Conservation (phyloP, 805 yeast species). For the Ogataea zsoltii region DNA sequence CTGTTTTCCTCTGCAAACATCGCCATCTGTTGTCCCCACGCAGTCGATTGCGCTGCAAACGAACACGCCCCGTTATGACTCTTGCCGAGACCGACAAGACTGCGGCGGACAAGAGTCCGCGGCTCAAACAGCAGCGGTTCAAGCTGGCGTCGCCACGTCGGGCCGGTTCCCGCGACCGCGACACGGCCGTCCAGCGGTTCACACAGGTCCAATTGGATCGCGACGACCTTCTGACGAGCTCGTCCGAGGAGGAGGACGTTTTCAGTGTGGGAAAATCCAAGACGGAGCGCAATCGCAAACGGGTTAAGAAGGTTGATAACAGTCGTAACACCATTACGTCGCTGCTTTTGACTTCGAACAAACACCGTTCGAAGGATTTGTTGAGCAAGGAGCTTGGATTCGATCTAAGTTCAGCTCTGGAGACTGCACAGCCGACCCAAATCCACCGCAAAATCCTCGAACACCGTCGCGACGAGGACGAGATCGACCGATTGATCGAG, state of each 20-base stretch:
- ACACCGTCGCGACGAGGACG: constrained; percentile 18
- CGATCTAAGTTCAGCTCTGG: constrained; percentile 18
- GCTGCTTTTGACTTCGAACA: constrained; percentile 7
- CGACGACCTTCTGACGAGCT: background rate
- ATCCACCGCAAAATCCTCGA: constrained; percentile 15
- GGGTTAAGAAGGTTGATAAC: background rate
- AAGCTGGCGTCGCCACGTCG: constrained; percentile 8
- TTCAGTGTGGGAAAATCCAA: background rate
- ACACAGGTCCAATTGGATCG: background rate
- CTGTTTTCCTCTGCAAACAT: too few species aligned
- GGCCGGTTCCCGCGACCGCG: background rate
- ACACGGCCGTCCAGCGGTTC: constrained; percentile 1
- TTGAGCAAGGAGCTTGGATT: constrained; percentile 22
- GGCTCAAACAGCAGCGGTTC: constrained; percentile 13
- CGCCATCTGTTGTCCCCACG: background rate
- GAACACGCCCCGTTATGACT: too few species aligned
- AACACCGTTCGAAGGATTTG: constrained; percentile 11
- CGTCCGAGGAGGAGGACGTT: constrained; percentile 5
- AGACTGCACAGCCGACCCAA: constrained; percentile 8
- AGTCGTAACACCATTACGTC: constrained; percentile 6
- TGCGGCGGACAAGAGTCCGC: too few species aligned
- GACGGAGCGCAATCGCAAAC: background rate
- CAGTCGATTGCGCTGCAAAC: too few species aligned
- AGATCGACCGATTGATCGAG: constrained; percentile 18
- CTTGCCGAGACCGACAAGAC: too few species aligned